Percentiles rank a stretch among this genome's conserved stretches.
Evolutionary conservation across 1,139 yeast genomes (phyloP).

Genomic region (Magnusiomyces paraingens): DNA sequence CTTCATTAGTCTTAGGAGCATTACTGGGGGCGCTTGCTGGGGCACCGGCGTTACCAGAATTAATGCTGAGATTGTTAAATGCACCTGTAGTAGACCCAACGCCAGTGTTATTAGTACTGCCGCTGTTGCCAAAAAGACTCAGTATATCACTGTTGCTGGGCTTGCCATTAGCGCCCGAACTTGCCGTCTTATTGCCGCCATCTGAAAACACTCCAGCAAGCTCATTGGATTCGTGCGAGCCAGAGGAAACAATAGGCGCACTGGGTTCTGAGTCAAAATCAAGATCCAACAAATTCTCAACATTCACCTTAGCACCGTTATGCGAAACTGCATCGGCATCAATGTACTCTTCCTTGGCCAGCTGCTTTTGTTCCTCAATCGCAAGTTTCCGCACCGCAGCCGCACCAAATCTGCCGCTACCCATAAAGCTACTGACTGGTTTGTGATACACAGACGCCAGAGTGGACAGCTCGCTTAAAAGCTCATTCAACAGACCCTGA

Average conservation of each 20-base stretch:
- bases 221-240: slow-evolving; percentile 27
- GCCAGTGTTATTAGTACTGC: slow-evolving; percentile 21
- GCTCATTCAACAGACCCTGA: slow-evolving; percentile 58
- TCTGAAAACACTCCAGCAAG: slow-evolving; percentile 30
- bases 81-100: slow-evolving; percentile 13
- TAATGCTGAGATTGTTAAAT: slow-evolving; percentile 24
- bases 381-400: slow-evolving; percentile 45
- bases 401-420: slow-evolving; percentile 40
- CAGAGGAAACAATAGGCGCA: slow-evolving; percentile 22
- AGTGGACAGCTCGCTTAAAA: slow-evolving; percentile 72
- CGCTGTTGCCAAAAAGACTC: slow-evolving; percentile 37
- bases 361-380: slow-evolving; percentile 67
- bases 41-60: slow-evolving; percentile 14
- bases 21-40: slow-evolving; percentile 5
- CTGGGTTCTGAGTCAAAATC: slow-evolving; percentile 44
- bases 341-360: slow-evolving; percentile 74
- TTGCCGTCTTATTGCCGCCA: slow-evolving; percentile 19
- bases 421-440: slow-evolving; percentile 66
- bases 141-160: slow-evolving; percentile 39
- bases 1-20: slow-evolving; percentile 37
- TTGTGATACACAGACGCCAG: slow-evolving; percentile 86
- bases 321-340: slow-evolving; percentile 38
- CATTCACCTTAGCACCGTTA: slow-evolving; percentile 36
- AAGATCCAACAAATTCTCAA: slow-evolving; percentile 81
- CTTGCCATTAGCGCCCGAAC: slow-evolving; percentile 10